These are phyloP conservation scores for Mesotaenium endlicherianum DNA, from an alignment of 139 green algal species.

Conservation along the genomic window DNA sequence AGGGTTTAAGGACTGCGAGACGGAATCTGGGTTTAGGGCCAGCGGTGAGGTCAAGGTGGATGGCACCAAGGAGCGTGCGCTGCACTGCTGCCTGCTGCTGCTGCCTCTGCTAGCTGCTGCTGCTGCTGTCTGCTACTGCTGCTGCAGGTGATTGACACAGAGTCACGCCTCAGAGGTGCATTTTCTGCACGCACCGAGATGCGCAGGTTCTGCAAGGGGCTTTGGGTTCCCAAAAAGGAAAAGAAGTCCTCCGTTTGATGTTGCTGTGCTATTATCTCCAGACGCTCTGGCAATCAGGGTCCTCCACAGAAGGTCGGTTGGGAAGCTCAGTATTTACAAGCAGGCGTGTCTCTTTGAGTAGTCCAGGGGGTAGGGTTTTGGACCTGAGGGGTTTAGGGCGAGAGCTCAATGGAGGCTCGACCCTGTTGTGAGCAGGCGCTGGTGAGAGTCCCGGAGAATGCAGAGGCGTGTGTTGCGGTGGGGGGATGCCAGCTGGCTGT, in stretches of 20 bases:
- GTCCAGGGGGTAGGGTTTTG: neutral
- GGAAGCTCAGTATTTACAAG: neutral
- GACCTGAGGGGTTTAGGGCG: neutral
- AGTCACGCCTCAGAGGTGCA: too few species aligned
- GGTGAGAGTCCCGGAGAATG: slow-evolving; percentile 66
- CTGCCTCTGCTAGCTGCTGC: slow-evolving; percentile 59
- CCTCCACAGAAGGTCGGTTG: too few species aligned
- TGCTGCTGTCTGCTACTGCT: neutral
- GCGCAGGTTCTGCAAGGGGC: too few species aligned
- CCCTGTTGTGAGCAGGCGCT: slow-evolving; percentile 53
- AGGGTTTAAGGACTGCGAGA: too few species aligned
- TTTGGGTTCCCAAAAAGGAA: too few species aligned
- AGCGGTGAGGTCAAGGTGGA: too few species aligned
- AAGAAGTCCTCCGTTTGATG: too few species aligned
- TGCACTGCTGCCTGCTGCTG: slow-evolving; percentile 71
- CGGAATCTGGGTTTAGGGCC: too few species aligned
- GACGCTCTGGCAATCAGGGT: too few species aligned
- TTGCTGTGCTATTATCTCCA: too few species aligned
- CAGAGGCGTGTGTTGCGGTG: slow-evolving; percentile 62
- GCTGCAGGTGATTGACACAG: too few species aligned
- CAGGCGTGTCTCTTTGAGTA: neutral
- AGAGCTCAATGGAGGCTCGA: neutral
- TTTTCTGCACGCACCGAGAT: too few species aligned
- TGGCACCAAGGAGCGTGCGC: slow-evolving; percentile 53
- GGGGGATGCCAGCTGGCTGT: slow-evolving; percentile 75